These are phyloP conservation scores for Phlebiopsis flavidoalba DNA, from an alignment of 768 basidiomycete genomes.

Conservation along the genomic window DNA sequence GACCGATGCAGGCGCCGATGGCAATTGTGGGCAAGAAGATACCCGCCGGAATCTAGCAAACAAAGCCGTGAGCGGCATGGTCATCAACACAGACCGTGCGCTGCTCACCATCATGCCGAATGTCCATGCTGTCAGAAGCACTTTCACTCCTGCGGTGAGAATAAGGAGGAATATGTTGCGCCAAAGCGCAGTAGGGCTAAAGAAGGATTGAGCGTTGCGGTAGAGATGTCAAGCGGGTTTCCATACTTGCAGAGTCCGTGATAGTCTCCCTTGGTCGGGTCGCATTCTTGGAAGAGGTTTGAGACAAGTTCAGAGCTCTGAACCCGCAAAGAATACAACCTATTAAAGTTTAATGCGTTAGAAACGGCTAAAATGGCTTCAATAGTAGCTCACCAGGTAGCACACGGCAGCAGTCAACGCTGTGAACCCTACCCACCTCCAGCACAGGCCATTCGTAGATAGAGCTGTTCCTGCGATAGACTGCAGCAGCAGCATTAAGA, in stretches of 20 bases:
- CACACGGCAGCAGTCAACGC: slow-evolving; percentile 68
- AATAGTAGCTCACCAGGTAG: slow-evolving; percentile 45
- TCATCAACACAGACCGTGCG: background rate
- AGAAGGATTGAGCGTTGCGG: background rate
- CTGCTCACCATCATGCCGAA: slow-evolving; percentile 63
- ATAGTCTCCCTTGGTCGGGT: slow-evolving; percentile 56
- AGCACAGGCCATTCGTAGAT: slow-evolving; percentile 57
- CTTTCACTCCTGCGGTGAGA: slow-evolving; percentile 56
- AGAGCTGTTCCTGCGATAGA: slow-evolving; percentile 53
- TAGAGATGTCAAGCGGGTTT: background rate
- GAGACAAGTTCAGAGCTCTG: slow-evolving; percentile 80
- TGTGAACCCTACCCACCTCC: slow-evolving; percentile 56
- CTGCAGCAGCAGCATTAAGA: slow-evolving; percentile 58
- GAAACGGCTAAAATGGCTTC: background rate
- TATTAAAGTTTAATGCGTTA: slow-evolving; percentile 18
- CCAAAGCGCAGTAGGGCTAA: slow-evolving; percentile 58
- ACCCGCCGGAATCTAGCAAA: slow-evolving; percentile 64
- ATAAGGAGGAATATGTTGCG: slow-evolving; percentile 65
- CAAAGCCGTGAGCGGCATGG: background rate
- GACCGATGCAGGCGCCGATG: slow-evolving; percentile 68
- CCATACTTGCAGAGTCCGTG: slow-evolving; percentile 80
- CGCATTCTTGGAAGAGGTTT: slow-evolving; percentile 81
- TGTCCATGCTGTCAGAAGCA: slow-evolving; percentile 67
- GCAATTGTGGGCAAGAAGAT: slow-evolving; percentile 75
- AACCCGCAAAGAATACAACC: slow-evolving; percentile 69